These are phyloP conservation scores for Cercospora sesami DNA, from an alignment of 2,329 filamentous ascomycete species.

Conservation along the genomic window DNA sequence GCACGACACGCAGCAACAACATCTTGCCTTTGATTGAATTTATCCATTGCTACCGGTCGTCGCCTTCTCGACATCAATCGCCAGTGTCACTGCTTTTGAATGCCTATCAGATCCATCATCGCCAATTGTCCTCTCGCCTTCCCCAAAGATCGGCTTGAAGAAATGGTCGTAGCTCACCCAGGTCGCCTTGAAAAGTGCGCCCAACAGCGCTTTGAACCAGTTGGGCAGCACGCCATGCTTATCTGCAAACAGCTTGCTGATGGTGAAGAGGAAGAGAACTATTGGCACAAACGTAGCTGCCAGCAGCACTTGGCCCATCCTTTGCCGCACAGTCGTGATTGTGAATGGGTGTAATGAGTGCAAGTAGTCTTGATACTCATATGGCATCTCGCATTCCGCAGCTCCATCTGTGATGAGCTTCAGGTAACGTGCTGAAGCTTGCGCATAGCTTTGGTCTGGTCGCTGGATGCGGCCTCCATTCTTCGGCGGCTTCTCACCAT, in stretches of 20 bases:
- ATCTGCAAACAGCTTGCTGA: conserved; percentile 58
- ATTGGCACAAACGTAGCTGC: conserved; percentile 60
- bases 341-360: conserved; percentile 68
- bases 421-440: conserved; percentile 81
- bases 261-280: conserved; percentile 55
- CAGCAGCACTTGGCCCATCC: conserved; percentile 64
- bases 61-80: conserved; percentile 15
- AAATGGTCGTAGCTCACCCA: conserved; percentile 67
- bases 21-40: neutral
- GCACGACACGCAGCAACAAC: neutral
- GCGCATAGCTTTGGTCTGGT: conserved; percentile 69
- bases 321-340: conserved; percentile 66
- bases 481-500: conserved; percentile 36
- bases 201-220: conserved; percentile 62
- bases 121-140: conserved; percentile 70
- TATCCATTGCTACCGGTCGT: conserved; percentile 6
- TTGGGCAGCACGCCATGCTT: conserved; percentile 65
- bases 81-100: neutral
- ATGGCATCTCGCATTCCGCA: conserved; percentile 73
- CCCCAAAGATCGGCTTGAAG: conserved; percentile 71
- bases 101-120: conserved; percentile 25
- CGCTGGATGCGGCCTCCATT: conserved; percentile 54
- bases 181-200: conserved; percentile 55
- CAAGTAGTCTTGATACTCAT: conserved; percentile 75
- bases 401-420: conserved; percentile 78